Evolutionary conservation across 257 asterid genomes (phyloP), one percentile per base, ranked within the genome.

Genomic region (Paulownia fortunei): DNA sequence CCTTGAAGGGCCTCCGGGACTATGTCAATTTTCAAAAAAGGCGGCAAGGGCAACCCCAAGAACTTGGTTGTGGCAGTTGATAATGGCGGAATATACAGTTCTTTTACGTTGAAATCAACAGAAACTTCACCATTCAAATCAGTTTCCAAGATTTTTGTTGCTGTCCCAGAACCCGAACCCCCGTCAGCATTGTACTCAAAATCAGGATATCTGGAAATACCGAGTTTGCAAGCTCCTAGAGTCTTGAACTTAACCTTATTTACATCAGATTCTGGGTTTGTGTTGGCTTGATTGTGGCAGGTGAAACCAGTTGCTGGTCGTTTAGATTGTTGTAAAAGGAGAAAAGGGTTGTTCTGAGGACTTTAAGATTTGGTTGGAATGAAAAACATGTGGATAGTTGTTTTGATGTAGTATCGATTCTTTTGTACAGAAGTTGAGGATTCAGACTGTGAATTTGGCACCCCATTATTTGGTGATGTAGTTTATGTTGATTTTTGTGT

Each of bases 41-140:
- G 96, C 6, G 98, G 98, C 92, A 94, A 83, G 1, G 96, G 95
- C 76, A 91, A 49, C 54, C 99, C 98, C 86, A 94, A 62, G 84
- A 92, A 89, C 84, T 87, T 92, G 56, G 99, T 90, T 0, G 99
- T 92, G 77, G 90, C 88, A 18, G 87, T 55, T 1, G 96, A 89
- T 27, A 94, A 73, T 8, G 98, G 92, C 19, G 98, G 98, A 39
- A 92, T 89, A 49, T 85, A 89, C 59, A 94, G 76, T 3, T 82
- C 82, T 27, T 79, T 32, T 52, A 83, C 72, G 55, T 92, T 92
- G 42, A 91, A 92, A 18, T 91, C 84, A n/a, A 92, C 86, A 12
- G 62, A 65, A 47, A 87, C 76, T 62, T 76, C 85, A 26, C 77
- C 82, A 6, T 75, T 71, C 1, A 34, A 30, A 37, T 52, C 79